Base-by-base conservation (phyloP, 2,329 filamentous ascomycete genomes). In the Nigrograna mackinnonii region DNA sequence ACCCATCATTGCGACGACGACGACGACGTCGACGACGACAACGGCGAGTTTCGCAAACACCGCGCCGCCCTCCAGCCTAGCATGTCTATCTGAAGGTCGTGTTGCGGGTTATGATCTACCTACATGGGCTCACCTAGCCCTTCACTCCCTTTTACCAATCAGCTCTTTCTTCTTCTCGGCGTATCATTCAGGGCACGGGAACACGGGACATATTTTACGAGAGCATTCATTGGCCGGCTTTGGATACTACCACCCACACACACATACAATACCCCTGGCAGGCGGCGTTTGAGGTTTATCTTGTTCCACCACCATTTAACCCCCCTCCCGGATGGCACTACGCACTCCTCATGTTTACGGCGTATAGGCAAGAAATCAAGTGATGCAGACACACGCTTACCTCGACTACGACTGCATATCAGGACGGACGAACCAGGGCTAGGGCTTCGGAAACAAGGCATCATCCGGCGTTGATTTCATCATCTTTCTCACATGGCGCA, bases 251-350 rank as follows among this genome's bases (percentile, higher is more conserved):
- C 50, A n/a, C n/a, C n/a, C n/a, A n/a, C n/a, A n/a, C n/a, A n/a
- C n/a, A 44, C 46, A 52, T 44, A 64, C 59, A 56, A 66, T 64
- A 64, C 63, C 63, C 62, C 44, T 42, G 57, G 51, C 37, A 52
- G 49, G 52, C 50, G 63, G 63, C 55, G 62, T 62, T 59, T 51
- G 35, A 48, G 39, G 48, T 39, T 48, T 46, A 36, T 36, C 19
- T 44, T 36, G 34, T 43, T 52, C 49, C 44, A 51, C 49, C 41
- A 42, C 37, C 35, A 30, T 42, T 31, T 52, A 36, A 46, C 46
- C 46, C 46, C 37, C 21, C n/a, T n/a, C n/a, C n/a, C n/a, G n/a
- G n/a, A n/a, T n/a, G n/a, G n/a, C n/a, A n/a, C n/a, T n/a, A n/a
- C 24, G 38, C 26, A 26, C 36, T 35, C 40, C 39, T 47, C 40